Percentiles rank a stretch among this genome's conserved stretches.
Conservation (phyloP, 2,329 filamentous ascomycete species). For the Aspergillus sp. region DNA sequence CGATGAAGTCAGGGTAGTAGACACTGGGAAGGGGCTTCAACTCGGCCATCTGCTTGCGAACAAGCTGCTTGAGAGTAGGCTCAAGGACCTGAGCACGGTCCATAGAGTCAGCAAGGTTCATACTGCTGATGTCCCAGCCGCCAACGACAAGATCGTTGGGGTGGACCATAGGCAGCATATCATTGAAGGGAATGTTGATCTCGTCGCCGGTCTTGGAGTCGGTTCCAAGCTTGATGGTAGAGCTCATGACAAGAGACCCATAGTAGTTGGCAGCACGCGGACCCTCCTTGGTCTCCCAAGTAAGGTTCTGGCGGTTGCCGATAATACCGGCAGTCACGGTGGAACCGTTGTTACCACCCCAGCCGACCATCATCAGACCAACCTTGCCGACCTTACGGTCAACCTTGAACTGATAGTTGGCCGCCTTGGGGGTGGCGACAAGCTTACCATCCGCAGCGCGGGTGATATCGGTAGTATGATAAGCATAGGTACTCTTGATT, state of each 20-base stretch:
- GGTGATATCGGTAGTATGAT: conserved; percentile 85
- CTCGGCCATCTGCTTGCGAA: conserved; percentile 87
- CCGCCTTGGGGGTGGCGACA: conserved; percentile 82
- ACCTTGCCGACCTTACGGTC: conserved; percentile 90
- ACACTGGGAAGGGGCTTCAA: conserved; percentile 90
- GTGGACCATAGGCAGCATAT: conserved; percentile 93
- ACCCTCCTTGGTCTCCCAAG: conserved; percentile 94
- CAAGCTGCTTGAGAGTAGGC: conserved; percentile 84
- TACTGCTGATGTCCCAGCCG: conserved; percentile 93
- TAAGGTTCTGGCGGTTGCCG: conserved; percentile 82
- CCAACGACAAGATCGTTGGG: conserved; percentile 93
- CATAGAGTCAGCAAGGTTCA: conserved; percentile 90
- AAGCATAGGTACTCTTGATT: conserved; percentile 93
- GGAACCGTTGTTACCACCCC: conserved; percentile 97
- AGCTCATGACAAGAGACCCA: conserved; percentile 94
- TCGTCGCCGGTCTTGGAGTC: conserved; percentile 81
- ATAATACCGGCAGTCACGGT: conserved; percentile 97
- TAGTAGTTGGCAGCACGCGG: conserved; percentile 90
- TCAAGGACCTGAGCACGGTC: conserved; percentile 93
- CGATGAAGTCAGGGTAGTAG: conserved; percentile 99
- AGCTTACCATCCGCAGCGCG: conserved; percentile 71
- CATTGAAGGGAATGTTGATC: conserved; percentile 93
- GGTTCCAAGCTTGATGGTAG: conserved; percentile 92
- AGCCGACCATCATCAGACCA: conserved; percentile 96
- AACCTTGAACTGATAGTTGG: conserved; percentile 95